Base-by-base conservation (phyloP, 2,329 filamentous ascomycete species). In the Arthrobotrys entomopaga region DNA sequence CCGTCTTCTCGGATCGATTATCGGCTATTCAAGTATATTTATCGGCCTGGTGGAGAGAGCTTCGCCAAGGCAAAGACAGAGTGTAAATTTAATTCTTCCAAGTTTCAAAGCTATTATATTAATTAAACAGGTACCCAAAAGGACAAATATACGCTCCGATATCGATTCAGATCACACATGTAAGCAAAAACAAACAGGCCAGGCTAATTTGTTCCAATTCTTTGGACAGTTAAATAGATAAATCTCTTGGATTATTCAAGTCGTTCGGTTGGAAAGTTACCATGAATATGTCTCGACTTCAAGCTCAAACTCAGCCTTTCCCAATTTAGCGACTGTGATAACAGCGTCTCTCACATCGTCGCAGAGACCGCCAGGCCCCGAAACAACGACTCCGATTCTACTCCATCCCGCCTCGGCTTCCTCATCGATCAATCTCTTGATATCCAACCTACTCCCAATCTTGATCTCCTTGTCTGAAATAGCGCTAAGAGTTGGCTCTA, bases 351-450 rank as follows among this genome's bases (percentile, higher is more conserved):
- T 78, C 3, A 81, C 82, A 71, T 82, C 81, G 65, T 84, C 83
- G 53, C 82, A 82, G 59, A 84, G 77, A 0, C 78, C 79, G 0
- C 78, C 80, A 0, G 83, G 83, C n/a, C 83, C 83, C 50, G 80
- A 83, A 0, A 82, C 82, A 0, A 84, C 79, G 1, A 84, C 81
- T 0, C 79, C 82, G 48, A 82, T 77, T 70, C 75, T 79, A 5
- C 71, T 67, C 70, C 77, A 81, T 10, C 80, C 80, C 0, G 66
- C 75, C 19, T 77, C 63, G 1, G 76, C 76, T 65, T 83, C 83
- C 11, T 78, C 66, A 15, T 59, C 71, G 22, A 84, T 34, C 20
- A 83, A 65, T 26, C 56, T 66, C 10, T 78, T 58, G 22, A 82
- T 61, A 65, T 82, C 78, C 6, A 83, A 75, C 61, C 83, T 78